A percentile compares a stretch with the other conserved stretches of the same genome.
Conservation (phyloP, 371 early-diverging fungal genomes). For the Dichotomocladium elegans region DNA sequence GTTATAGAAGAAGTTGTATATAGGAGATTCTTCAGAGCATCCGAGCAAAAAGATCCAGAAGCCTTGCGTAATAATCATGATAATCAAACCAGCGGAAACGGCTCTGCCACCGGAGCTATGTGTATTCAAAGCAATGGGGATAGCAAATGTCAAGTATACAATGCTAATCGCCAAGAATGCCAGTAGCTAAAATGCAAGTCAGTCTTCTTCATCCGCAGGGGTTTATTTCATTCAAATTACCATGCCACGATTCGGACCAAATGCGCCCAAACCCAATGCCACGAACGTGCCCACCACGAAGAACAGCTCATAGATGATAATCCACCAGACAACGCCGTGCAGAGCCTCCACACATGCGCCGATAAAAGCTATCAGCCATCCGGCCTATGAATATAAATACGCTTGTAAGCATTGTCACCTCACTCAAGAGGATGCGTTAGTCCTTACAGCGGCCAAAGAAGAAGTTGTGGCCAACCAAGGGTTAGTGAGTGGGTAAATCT, state of each 20-base stretch:
- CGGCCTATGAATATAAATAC: conserved; percentile 33
- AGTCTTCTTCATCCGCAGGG: not conserved
- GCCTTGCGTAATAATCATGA: conserved; percentile 57
- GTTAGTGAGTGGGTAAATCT: conserved; percentile 14
- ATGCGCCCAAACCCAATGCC: conserved; percentile 17
- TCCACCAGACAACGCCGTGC: conserved; percentile 50
- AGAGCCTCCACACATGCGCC: conserved; percentile 51
- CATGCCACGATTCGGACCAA: conserved; percentile 20
- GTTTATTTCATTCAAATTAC: conserved; percentile 5
- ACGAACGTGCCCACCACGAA: conserved; percentile 39
- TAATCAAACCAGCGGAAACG: conserved; percentile 55
- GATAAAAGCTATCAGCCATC: conserved; percentile 67
- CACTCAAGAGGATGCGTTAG: not conserved
- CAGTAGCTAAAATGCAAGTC: conserved; percentile 31
- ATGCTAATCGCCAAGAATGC: conserved; percentile 54
- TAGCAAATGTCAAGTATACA: conserved; percentile 41
- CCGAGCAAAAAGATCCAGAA: conserved; percentile 75
- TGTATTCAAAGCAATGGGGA: conserved; percentile 16
- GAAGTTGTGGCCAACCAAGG: conserved; percentile 16
- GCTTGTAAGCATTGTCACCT: not conserved
- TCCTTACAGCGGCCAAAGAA: conserved; percentile 17
- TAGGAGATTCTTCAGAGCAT: conserved; percentile 59
- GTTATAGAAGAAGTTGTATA: conserved; percentile 42
- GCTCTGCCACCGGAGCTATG: conserved; percentile 23
- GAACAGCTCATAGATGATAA: conserved; percentile 55